Base-by-base conservation (phyloP, 352 stramenopile species). In the Pythium coloratum region DNA sequence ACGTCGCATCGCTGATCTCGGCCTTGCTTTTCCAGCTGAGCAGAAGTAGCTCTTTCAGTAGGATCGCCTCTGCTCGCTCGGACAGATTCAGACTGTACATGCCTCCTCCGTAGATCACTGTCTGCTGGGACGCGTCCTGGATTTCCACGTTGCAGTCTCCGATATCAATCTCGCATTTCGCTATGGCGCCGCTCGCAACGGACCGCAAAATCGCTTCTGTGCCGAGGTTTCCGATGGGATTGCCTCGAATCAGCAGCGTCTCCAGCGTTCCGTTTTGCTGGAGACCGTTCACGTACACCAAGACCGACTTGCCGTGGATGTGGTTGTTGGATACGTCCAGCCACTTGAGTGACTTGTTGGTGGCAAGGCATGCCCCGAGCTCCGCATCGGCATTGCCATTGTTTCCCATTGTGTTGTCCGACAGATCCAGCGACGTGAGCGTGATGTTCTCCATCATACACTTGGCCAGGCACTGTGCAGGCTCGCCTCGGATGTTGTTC, bases 361-460 rank as follows among this genome's bases (percentile, higher is more conserved):
- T 85, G 24, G 82, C 78, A 18, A 94, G 55, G 34, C 82, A 89
- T 10, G 76, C 69, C 2, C 79, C 86, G 2, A 91, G 76, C 50
- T 90, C 80, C 12, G 76, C 82, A 36, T 89, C 85, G 10, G 80
- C 80, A 55, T 77, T 88, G 2, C 83, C 86, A 40, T 80, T 84
- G 61, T 89, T 90, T 18, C 86, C 82, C 8, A 94, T 60, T 4
- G 80, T 88, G 57, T 92, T 92, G 62, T 92, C 81, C 0, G 83
- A 85, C n/a, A 94, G 46, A 55, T 89, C 70, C 26, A 94, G 66
- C 44, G 80, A 76, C 20, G 72, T 82, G 9, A 94, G 75, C 34
- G 81, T 87, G 44, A 83, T 55, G 28, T 94, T 94, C 30, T 90
- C 79, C 71, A 88, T 81, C 78, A 94, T 91, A 33, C 80, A 87